These are phyloP conservation scores for Penicillium verrucosum DNA, from an alignment of 2,329 filamentous ascomycete genomes.

Conservation along the genomic window DNA sequence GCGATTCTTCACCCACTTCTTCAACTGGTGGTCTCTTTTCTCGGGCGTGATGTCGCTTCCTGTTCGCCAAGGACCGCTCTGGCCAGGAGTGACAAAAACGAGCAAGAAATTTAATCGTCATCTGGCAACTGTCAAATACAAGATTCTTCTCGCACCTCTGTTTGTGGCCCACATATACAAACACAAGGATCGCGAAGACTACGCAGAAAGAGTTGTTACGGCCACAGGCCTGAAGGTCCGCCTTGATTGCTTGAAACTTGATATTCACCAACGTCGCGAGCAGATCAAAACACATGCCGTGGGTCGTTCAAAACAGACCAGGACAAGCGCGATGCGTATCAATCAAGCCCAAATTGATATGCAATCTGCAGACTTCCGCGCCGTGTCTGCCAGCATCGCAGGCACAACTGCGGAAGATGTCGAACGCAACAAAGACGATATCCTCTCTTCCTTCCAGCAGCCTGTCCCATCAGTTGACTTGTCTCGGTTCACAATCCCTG, in stretches of 20 bases:
- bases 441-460: conserved; percentile 55
- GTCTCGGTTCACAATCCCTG: conserved; percentile 89
- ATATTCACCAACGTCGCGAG: conserved; percentile 89
- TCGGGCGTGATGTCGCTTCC: conserved; percentile 92
- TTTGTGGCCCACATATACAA: conserved; percentile 98
- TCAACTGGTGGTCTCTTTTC: conserved; percentile 96
- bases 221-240: conserved; percentile 96
- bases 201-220: conserved; percentile 72
- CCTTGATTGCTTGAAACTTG: conserved; percentile 94
- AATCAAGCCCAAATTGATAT: conserved; percentile 92
- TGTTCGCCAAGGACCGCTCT: conserved; percentile 85
- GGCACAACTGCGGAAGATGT: conserved; percentile 76
- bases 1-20: conserved; percentile 97
- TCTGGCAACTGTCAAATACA: conserved; percentile 98
- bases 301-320: conserved; percentile 70
- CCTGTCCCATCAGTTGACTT: conserved; percentile 57
- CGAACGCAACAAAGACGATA: conserved; percentile 57
- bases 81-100: conserved; percentile 89
- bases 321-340: conserved; percentile 91
- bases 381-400: conserved; percentile 84
- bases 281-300: conserved; percentile 81
- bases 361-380: conserved; percentile 84
- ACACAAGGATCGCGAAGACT: conserved; percentile 91
- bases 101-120: conserved; percentile 98
- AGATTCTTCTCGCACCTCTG: conserved; percentile 81